phyloP scores from a whole-genome alignment of 768 basidiomycete genomes.

The Tulasnella sp. region DNA sequence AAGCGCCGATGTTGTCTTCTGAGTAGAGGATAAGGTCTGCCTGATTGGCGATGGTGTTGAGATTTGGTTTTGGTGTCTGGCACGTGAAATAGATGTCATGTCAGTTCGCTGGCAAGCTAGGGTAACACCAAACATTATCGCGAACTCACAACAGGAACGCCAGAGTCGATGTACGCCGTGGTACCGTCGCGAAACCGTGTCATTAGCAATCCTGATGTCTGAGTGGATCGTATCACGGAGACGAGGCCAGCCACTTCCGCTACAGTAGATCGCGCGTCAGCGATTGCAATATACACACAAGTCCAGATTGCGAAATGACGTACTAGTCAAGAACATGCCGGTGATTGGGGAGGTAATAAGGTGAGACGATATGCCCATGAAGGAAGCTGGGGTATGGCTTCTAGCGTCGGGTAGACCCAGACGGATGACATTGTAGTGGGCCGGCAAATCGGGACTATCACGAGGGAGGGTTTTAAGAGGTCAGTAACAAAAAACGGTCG shows the following conservation, averaged over 20 bases:
- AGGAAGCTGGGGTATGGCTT: conserved; percentile 6
- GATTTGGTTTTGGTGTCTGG: conserved; percentile 8
- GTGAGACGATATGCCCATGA: conserved; percentile 14
- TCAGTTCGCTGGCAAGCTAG: neutral
- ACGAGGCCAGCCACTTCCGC: conserved; percentile 16
- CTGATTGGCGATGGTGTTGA: conserved; percentile 14
- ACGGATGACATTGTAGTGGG: conserved; percentile 10
- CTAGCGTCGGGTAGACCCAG: conserved; percentile 5
- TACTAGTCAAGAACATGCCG: conserved; percentile 15
- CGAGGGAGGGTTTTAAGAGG: neutral
- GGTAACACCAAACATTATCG: neutral
- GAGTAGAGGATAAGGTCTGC: conserved; percentile 13
- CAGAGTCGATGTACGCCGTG: conserved; percentile 13
- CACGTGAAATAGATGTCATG: neutral
- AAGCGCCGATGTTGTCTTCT: conserved; percentile 12
- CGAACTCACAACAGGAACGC: conserved; percentile 6
- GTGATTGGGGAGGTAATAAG: conserved; percentile 13
- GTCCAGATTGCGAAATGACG: conserved; percentile 1
- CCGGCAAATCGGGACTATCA: conserved; percentile 11
- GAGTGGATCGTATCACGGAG: conserved; percentile 9
- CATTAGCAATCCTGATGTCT: conserved; percentile 14
- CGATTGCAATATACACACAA: neutral
- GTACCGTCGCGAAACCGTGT: conserved; percentile 1
- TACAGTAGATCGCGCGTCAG: neutral
- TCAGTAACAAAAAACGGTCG: neutral